phyloP scores from a whole-genome alignment of 495 filamentous ascomycete species.

The Podospora pseudopauciseta region DNA sequence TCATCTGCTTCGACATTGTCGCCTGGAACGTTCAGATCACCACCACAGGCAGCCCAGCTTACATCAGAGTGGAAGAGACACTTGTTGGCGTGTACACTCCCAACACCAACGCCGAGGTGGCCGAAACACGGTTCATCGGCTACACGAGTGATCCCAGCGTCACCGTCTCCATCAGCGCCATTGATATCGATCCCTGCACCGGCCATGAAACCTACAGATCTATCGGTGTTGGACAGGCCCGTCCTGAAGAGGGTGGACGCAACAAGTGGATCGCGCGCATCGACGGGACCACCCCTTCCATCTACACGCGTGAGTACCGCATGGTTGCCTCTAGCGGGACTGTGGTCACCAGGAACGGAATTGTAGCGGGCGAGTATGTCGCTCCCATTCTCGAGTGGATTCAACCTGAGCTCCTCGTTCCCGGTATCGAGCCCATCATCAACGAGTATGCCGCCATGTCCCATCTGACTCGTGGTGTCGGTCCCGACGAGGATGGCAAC shows the following conservation, averaged over 20 bases:
- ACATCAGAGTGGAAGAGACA: constrained; percentile 35
- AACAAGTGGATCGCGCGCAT: constrained; percentile 33
- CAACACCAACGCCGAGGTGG: constrained; percentile 32
- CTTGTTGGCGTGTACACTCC: constrained; percentile 34
- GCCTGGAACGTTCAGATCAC: constrained; percentile 38
- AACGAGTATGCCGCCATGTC: constrained; percentile 18
- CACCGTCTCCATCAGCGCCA: constrained; percentile 34
- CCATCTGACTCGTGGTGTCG: constrained; percentile 23
- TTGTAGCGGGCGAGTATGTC: constrained; percentile 39
- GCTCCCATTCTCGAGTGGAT: constrained; percentile 42
- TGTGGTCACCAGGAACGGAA: constrained; percentile 34
- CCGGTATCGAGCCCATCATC: constrained; percentile 20
- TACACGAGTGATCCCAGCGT: constrained; percentile 17
- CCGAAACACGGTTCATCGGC: constrained; percentile 29
- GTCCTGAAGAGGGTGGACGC: constrained; percentile 29
- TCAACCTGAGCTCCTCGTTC: constrained; percentile 20
- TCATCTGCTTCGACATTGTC: constrained; percentile 31
- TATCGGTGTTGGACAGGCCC: constrained; percentile 14
- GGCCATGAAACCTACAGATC: constrained; percentile 32
- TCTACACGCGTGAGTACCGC: constrained; percentile 40
- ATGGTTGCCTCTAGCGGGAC: constrained; percentile 25
- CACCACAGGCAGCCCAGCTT: constrained; percentile 28
- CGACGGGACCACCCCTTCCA: constrained; percentile 25
- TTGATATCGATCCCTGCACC: constrained; percentile 43
- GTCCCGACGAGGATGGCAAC: constrained; percentile 18